These are phyloP conservation scores for Amphicarpaea edgeworthii DNA, from an alignment of 306 rosid species.

Conservation along the genomic window DNA sequence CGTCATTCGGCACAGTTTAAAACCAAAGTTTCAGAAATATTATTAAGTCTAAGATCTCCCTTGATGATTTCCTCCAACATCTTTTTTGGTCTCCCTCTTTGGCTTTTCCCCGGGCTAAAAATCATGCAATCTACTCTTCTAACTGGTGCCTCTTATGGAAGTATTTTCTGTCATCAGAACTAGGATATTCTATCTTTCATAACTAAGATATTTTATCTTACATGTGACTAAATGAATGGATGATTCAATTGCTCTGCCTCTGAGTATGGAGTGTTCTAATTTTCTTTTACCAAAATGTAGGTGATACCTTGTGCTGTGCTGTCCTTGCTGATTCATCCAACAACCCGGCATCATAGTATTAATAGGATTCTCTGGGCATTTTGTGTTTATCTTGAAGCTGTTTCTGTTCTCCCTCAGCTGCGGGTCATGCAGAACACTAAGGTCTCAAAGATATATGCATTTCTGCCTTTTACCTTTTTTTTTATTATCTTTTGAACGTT, in stretches of 20 bases:
- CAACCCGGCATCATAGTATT: slow-evolving; percentile 61
- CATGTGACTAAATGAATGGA: not conserved
- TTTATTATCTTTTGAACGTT: not conserved
- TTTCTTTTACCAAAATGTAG: slow-evolving; percentile 51
- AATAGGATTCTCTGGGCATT: slow-evolving; percentile 81
- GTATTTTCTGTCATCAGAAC: not conserved
- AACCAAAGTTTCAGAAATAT: no score
- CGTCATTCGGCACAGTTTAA: no score
- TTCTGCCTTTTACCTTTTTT: slow-evolving; percentile 6
- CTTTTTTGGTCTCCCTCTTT: no score
- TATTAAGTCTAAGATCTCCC: no score
- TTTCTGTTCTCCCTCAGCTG: slow-evolving; percentile 80
- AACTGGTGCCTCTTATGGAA: no score
- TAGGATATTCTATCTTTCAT: not conserved
- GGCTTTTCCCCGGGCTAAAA: no score
- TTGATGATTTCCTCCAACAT: no score
- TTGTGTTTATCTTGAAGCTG: slow-evolving; percentile 91
- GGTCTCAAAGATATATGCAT: slow-evolving; percentile 48
- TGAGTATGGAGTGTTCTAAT: slow-evolving; percentile 25
- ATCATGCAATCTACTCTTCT: no score
- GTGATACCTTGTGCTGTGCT: slow-evolving; percentile 67
- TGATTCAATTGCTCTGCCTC: slow-evolving; percentile 19
- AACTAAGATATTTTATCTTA: not conserved
- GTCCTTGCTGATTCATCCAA: slow-evolving; percentile 69
- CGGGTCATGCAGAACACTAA: slow-evolving; percentile 83